These are phyloP conservation scores for Lactifluus echinatus DNA, from an alignment of 768 basidiomycete genomes.

Conservation along the genomic window DNA sequence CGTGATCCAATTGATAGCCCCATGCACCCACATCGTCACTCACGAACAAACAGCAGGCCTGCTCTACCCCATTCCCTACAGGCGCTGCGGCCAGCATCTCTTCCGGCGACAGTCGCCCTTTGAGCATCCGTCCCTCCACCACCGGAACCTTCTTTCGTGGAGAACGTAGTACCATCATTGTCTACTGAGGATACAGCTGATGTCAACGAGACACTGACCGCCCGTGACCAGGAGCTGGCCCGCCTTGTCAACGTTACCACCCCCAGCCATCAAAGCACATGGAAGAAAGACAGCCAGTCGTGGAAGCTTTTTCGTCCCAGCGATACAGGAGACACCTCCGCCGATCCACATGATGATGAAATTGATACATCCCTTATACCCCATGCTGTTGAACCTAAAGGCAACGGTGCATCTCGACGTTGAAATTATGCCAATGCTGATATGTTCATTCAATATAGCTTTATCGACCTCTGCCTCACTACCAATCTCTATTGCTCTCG, in stretches of 20 bases:
- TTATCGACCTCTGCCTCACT: conserved; percentile 40
- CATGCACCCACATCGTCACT: conserved; percentile 21
- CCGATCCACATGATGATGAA: conserved; percentile 28
- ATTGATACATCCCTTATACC: conserved; percentile 17
- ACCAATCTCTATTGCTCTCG: conserved; percentile 48
- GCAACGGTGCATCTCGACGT: not conserved
- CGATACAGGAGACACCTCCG: conserved; percentile 22
- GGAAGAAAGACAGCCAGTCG: conserved; percentile 53
- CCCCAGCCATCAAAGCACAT: conserved; percentile 64
- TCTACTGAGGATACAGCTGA: conserved; percentile 10
- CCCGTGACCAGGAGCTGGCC: conserved; percentile 45
- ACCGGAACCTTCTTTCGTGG: conserved; percentile 11
- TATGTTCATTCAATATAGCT: not conserved
- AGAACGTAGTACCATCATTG: not conserved
- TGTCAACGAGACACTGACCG: conserved; percentile 23
- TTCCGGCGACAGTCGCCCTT: conserved; percentile 57
- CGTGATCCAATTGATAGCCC: conserved; percentile 26
- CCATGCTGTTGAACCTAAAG: conserved; percentile 22
- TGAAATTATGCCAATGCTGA: not conserved
- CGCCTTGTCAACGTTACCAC: conserved; percentile 59
- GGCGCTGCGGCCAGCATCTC: conserved; percentile 53
- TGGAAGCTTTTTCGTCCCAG: conserved; percentile 51
- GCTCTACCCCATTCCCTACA: conserved; percentile 51
- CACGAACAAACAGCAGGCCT: conserved; percentile 26
- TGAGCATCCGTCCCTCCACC: conserved; percentile 26